Percentiles rank a stretch among this genome's conserved stretches.
Conservation (phyloP, 2,329 filamentous ascomycete species). For the Davidsoniella australis region DNA sequence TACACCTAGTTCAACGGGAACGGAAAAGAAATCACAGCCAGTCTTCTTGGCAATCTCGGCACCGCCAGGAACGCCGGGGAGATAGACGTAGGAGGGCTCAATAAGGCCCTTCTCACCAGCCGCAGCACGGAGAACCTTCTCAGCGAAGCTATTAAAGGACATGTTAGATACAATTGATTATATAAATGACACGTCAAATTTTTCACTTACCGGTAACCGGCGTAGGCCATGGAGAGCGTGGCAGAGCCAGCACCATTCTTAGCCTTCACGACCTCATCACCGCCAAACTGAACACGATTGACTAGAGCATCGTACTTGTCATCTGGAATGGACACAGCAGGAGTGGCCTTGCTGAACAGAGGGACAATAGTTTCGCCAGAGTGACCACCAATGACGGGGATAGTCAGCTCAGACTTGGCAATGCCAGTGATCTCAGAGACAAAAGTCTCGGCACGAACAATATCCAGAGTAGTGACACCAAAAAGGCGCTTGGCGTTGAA, state of each 20-base stretch:
- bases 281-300: conserved; percentile 93
- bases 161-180: conserved; percentile 19
- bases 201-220: conserved; percentile 62
- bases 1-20: conserved; percentile 89
- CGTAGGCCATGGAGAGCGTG: conserved; percentile 88
- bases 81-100: conserved; percentile 91
- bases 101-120: conserved; percentile 85
- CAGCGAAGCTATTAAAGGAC: conserved; percentile 49
- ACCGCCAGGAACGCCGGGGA: conserved; percentile 75
- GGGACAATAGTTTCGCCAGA: conserved; percentile 97
- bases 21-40: conserved; percentile 86
- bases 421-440: conserved; percentile 71
- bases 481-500: conserved; percentile 95
- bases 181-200: background rate
- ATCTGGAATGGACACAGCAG: conserved; percentile 60
- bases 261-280: conserved; percentile 90
- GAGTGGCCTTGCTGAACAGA: conserved; percentile 81
- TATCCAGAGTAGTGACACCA: conserved; percentile 95
- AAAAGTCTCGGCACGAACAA: conserved; percentile 95
- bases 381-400: conserved; percentile 93
- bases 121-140: conserved; percentile 76
- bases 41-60: conserved; percentile 71
- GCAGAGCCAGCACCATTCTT: conserved; percentile 85
- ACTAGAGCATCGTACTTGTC: conserved; percentile 85
- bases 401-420: conserved; percentile 61